Percentiles rank a stretch among this genome's conserved stretches.
Conservation (phyloP, 768 basidiomycete genomes). For the Collybiopsis luxurians region DNA sequence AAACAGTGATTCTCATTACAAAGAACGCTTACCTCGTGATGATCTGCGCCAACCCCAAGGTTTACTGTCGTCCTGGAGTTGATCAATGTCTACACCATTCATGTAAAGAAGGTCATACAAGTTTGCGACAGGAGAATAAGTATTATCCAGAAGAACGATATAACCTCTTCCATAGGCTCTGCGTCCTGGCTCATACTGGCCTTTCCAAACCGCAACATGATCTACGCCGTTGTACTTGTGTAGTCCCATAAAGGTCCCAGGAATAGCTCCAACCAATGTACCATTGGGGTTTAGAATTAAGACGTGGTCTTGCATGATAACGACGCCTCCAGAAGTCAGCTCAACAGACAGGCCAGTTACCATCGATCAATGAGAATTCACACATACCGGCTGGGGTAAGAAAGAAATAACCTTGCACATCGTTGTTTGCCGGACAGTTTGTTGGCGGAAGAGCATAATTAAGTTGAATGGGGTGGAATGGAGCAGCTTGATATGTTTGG, state of each 20-base stretch:
- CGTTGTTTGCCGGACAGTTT: not conserved
- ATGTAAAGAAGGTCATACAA: not conserved
- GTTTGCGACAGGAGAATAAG: not conserved
- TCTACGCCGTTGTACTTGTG: not conserved
- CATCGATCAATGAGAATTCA: not conserved
- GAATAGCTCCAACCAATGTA: not conserved
- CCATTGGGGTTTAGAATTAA: not conserved
- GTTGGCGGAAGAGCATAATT: slow-evolving; percentile 1
- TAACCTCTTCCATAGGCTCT: not conserved
- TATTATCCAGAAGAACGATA: not conserved
- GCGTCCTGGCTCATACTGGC: not conserved
- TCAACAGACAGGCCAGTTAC: not conserved
- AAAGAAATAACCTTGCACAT: not conserved
- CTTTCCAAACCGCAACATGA: not conserved
- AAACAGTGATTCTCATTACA: not conserved
- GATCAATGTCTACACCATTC: not conserved
- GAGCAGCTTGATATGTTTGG: not conserved
- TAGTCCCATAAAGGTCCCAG: not conserved
- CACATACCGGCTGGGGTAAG: not conserved
- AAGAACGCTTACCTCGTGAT: not conserved
- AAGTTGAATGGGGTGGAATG: not conserved
- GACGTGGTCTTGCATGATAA: not conserved
- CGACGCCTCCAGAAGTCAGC: not conserved
- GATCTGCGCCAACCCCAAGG: not conserved
- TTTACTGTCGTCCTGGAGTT: not conserved